Percentiles rank a stretch among this genome's conserved stretches.
These are phyloP conservation scores for Posidonia oceanica DNA, from an alignment of 116 monocot species.

Conservation along the genomic window DNA sequence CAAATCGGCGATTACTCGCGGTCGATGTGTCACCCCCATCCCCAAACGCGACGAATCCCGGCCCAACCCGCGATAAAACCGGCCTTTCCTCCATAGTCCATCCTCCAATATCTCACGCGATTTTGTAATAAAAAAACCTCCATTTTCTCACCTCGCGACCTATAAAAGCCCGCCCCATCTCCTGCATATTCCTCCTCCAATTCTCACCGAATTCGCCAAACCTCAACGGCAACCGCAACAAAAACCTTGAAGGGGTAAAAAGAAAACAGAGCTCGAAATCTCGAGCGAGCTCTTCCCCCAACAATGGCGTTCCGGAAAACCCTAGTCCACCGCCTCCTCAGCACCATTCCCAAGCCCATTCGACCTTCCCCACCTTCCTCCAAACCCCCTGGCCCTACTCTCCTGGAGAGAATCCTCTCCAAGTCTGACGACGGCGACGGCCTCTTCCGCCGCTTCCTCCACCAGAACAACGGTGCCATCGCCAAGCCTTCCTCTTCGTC, in stretches of 20 bases:
- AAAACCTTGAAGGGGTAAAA: no score
- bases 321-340: constrained; percentile 13
- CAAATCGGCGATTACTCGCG: no score
- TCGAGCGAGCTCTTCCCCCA: background rate
- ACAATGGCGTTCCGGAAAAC: constrained; percentile 34
- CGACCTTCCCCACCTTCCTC: background rate
- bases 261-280: background rate
- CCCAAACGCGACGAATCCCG: no score
- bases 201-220: background rate
- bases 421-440: background rate
- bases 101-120: no score
- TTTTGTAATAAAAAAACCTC: background rate
- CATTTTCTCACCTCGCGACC: background rate
- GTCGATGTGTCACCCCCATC: no score
- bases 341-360: background rate
- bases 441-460: constrained; percentile 16
- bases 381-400: background rate
- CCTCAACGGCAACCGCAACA: no score
- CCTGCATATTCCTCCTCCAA: background rate
- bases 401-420: constrained; percentile 3
- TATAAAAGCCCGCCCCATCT: background rate
- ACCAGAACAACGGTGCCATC: constrained; percentile 2
- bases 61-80: no score
- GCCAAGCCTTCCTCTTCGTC: background rate
- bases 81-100: no score